Evolutionary conservation across 1,139 yeast genomes (phyloP), one percentile per base, ranked within the genome.

Genomic region (Nadsonia starkeyi-henricii): DNA sequence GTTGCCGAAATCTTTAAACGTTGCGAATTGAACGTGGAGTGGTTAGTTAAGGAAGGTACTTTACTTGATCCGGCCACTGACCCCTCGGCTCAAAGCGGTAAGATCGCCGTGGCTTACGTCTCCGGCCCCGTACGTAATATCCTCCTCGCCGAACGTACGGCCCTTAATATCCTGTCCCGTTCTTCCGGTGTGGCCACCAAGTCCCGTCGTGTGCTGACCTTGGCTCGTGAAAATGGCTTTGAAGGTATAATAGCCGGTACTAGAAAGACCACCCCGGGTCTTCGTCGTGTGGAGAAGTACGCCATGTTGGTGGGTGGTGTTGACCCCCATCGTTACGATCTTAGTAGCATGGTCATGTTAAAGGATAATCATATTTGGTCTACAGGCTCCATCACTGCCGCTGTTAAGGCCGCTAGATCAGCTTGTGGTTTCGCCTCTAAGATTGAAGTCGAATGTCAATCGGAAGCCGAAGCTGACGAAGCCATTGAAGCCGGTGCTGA

Each of bases 401-500:
- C 97, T 1, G 91, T 91, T 3, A 59, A 69, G 45, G 73, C 75
- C 51, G 97, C 97, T 1, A 75, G 85, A 50, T 68, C 72, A 15
- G 95, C 82, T 1, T 85, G 89, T 60, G 97, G 97, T 2, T 89
- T 89, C 66, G 78, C 95, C 2, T 74, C 83, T 45, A 91, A 91
- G 66, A 82, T 91, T 48, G 97, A 89, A 64, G 96, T 89, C 41
- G 97, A 89, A 65, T 91, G 86, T 47, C 85, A 84, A 60, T 69
- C 76, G 50, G 95, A 84, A 62, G 74, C 68, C 7, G 96, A 88
- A 58, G 97, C 97, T 1, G 72, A 75, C 54, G 96, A 89, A 61
- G 97, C 97, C 26, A 89, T 89, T 60, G 77, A 72, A 28, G 95
- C 96, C 5, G 97, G 97, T 18, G 96, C 97, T 0, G 97, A 89